These are phyloP conservation scores for Aspergillus avenaceus DNA, from an alignment of 495 filamentous ascomycete genomes.

Conservation along the genomic window DNA sequence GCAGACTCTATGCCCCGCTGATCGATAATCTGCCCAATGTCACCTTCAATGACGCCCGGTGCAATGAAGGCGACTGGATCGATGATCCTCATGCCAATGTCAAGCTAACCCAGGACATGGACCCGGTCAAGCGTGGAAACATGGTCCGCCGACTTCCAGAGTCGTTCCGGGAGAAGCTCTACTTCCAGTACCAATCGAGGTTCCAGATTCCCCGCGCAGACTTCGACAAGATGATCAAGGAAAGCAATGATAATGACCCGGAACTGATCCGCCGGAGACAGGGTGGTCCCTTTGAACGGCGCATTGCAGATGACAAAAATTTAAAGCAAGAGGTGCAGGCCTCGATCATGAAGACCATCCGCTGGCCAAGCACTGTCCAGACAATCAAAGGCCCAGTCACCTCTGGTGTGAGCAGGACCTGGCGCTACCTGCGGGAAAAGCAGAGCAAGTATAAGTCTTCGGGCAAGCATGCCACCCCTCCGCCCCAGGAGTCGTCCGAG, in stretches of 20 bases:
- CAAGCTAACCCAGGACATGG: conserved; percentile 80
- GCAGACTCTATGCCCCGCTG: conserved; percentile 81
- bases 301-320: conserved; percentile 68
- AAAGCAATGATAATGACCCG: conserved; percentile 59
- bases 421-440: conserved; percentile 82
- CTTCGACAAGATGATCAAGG: conserved; percentile 82
- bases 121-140: conserved; percentile 82
- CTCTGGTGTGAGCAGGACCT: conserved; percentile 61
- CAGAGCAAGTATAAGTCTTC: conserved; percentile 56
- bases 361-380: conserved; percentile 85
- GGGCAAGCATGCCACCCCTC: conserved; percentile 17
- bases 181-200: conserved; percentile 90
- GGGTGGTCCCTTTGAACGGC: conserved; percentile 79
- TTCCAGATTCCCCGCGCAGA: conserved; percentile 78
- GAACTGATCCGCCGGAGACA: conserved; percentile 64
- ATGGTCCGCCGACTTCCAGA: conserved; percentile 93
- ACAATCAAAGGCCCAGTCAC: conserved; percentile 77
- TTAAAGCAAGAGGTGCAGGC: conserved; percentile 62
- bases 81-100: conserved; percentile 57
- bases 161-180: conserved; percentile 80
- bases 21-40: conserved; percentile 89
- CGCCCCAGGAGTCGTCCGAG: conserved; percentile 10
- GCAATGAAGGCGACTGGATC: conserved; percentile 59
- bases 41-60: conserved; percentile 65
- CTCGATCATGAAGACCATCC: conserved; percentile 80